phyloP scores from a whole-genome alignment of 129 eudicot species.

The Smallanthus sonchifolius region DNA sequence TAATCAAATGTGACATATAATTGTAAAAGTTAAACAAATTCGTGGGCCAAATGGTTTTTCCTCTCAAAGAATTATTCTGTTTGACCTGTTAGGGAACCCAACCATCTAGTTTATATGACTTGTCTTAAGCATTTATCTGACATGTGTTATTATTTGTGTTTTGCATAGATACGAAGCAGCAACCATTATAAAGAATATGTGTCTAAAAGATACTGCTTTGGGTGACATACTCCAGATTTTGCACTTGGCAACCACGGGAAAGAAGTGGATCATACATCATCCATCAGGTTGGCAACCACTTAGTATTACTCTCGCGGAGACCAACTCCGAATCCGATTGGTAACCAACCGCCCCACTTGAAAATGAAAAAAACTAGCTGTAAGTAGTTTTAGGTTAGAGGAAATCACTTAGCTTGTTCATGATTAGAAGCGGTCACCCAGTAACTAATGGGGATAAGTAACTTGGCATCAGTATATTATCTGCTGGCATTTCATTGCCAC shows the following conservation, averaged over 20 bases:
- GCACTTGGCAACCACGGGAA: slow-evolving; percentile 59
- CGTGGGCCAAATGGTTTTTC: background rate
- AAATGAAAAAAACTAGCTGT: background rate
- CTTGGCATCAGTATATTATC: slow-evolving; percentile 6
- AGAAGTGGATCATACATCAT: slow-evolving; percentile 64
- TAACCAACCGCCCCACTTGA: slow-evolving; percentile 24
- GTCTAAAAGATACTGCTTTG: slow-evolving; percentile 65
- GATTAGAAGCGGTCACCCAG: slow-evolving; percentile 4
- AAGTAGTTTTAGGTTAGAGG: slow-evolving; percentile 24
- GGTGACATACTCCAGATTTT: slow-evolving; percentile 79
- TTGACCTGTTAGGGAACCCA: background rate
- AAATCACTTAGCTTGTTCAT: background rate
- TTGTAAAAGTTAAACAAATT: background rate
- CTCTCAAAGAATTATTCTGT: background rate
- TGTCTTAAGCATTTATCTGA: background rate
- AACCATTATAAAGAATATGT: slow-evolving; percentile 52
- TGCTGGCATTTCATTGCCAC: slow-evolving; percentile 17
- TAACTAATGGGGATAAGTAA: slow-evolving; percentile 5
- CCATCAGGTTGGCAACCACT: slow-evolving; percentile 93
- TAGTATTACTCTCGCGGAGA: slow-evolving; percentile 55
- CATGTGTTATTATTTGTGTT: background rate
- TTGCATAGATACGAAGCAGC: slow-evolving; percentile 82
- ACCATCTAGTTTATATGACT: background rate
- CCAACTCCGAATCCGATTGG: slow-evolving; percentile 53
- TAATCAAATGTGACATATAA: background rate